Evolutionary conservation across 176 grass and related monocot species (phyloP).

Genomic region (Hordeum marinum): DNA sequence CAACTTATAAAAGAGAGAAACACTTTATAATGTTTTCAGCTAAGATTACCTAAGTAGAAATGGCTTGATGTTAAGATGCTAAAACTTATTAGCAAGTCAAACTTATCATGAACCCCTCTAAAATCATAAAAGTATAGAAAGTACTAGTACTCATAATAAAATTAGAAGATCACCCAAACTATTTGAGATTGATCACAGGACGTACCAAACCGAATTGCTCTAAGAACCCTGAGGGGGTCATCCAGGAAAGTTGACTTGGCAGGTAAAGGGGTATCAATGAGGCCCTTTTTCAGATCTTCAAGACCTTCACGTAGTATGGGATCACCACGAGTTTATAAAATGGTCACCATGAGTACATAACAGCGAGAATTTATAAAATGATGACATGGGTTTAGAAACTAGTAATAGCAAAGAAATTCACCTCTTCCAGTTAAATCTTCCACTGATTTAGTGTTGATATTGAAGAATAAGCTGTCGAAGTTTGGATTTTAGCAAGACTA

Average conservation of each 20-base stretch:
- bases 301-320: slow-evolving; percentile 51
- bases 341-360: slow-evolving; percentile 10
- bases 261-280: slow-evolving; percentile 84
- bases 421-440: slow-evolving; percentile 96
- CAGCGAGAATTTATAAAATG: slow-evolving; percentile 7
- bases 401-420: slow-evolving; percentile 22
- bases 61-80: slow-evolving; percentile 17
- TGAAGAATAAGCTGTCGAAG: slow-evolving; percentile 78
- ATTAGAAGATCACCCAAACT: not conserved
- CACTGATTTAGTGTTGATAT: slow-evolving; percentile 75
- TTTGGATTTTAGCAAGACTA: not conserved
- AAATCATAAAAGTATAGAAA: not conserved
- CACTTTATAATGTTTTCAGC: not conserved
- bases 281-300: slow-evolving; percentile 65
- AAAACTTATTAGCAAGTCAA: not conserved
- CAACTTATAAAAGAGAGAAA: slow-evolving; percentile 6
- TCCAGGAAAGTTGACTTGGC: slow-evolving; percentile 92
- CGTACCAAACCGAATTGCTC: slow-evolving; percentile 95
- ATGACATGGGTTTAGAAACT: not conserved
- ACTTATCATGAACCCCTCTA: slow-evolving; percentile 4
- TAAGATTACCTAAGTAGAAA: not conserved
- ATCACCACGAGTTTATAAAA: slow-evolving; percentile 22
- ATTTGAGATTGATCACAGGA: slow-evolving; percentile 7
- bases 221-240: slow-evolving; percentile 96
- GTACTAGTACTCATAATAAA: not conserved